Conservation (phyloP, 139 green algal species). For the Closterium sp. region DNA sequence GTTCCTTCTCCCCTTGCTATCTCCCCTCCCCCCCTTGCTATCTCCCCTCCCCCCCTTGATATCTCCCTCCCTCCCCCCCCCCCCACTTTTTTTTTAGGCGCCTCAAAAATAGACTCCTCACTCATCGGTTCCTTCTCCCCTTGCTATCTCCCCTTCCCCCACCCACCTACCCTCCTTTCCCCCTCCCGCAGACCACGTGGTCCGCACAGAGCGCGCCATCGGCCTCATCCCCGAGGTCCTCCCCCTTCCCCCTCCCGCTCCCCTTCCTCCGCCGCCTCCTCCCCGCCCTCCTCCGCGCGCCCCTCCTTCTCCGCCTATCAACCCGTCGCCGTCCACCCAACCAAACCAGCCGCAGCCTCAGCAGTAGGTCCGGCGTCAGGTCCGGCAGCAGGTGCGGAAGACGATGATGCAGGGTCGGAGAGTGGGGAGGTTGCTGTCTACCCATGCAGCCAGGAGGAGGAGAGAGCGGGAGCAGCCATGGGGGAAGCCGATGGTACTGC, state of each 20-base stretch:
- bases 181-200: background rate
- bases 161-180: background rate
- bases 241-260: background rate
- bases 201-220: background rate
- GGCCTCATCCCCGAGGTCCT: background rate
- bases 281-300: background rate
- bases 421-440: background rate
- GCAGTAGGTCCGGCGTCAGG: background rate
- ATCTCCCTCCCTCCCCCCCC: too few relatives aligned
- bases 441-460: background rate
- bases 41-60: too few relatives aligned
- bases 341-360: too few relatives aligned
- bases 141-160: too few relatives aligned
- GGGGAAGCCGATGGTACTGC: background rate
- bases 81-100: too few relatives aligned
- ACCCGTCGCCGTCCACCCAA: background rate
- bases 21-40: too few relatives aligned
- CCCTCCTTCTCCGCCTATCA: background rate
- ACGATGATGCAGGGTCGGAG: background rate
- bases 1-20: too few relatives aligned
- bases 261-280: background rate
- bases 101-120: too few relatives aligned
- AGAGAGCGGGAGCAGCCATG: background rate
- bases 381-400: background rate
- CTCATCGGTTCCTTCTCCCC: too few relatives aligned